phyloP scores from a whole-genome alignment of 192 early-diverging fungal species.

The Thoreauomyces humboldtii region DNA sequence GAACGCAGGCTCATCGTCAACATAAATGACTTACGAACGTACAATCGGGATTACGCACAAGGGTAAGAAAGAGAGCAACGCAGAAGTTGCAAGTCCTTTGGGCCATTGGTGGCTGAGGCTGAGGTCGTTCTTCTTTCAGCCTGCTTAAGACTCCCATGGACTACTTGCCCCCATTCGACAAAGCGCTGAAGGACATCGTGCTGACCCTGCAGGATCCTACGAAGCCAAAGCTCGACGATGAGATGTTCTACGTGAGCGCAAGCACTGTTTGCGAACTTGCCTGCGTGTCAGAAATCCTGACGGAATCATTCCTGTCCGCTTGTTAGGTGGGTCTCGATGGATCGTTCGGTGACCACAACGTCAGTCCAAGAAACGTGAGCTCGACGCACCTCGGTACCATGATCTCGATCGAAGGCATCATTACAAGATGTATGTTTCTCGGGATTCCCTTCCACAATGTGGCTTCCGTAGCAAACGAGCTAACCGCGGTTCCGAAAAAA shows the following conservation, averaged over 20 bases:
- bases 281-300: no score
- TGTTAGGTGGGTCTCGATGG: conserved; percentile 91
- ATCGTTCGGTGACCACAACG: conserved; percentile 83
- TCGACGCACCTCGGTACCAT: conserved; percentile 80
- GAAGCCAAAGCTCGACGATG: conserved; percentile 31
- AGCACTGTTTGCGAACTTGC: no score
- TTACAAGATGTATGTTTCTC: conserved; percentile 95
- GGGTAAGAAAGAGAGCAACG: conserved; percentile 53
- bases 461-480: no score
- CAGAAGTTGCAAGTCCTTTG: no score
- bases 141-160: conserved; percentile 74
- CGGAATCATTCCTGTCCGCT: no score
- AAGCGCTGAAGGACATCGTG: conserved; percentile 66
- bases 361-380: conserved; percentile 83
- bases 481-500: no score
- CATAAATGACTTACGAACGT: conserved; percentile 82
- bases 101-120: not conserved
- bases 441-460: no score
- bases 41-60: conserved; percentile 67
- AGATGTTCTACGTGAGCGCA: conserved; percentile 61
- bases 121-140: conserved; percentile 18
- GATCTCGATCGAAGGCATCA: conserved; percentile 95
- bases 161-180: conserved; percentile 80
- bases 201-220: conserved; percentile 18
- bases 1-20: conserved; percentile 78